Base-by-base conservation (phyloP, 1,284 basidiomycete genomes). In the Stereum hirsutum region DNA sequence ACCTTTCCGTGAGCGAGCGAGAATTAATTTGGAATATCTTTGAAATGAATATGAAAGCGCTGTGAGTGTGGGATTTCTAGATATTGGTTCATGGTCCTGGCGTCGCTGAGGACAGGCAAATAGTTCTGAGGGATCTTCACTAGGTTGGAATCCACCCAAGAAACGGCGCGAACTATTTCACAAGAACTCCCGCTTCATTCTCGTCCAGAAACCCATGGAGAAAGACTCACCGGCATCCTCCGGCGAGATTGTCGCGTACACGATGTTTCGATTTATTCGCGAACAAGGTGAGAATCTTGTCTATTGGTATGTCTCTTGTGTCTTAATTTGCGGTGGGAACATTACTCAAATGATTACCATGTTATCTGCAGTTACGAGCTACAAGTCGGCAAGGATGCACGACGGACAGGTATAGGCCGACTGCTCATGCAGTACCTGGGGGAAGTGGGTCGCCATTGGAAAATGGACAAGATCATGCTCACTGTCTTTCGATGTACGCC, bases 221-320 rank as follows among this genome's bases (percentile, higher is more conserved):
- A 35, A 49, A 28, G 56, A 52, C 7, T 44, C n/a, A n/a, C n/a
- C 48, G 7, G 46, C 45, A 38, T 27, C 40, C 19, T 40, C 49
- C 12, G 33, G 31, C 17, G 12, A 23, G 15, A 45, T 72, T 1
- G 35, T 70, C 14, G 85, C 74, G 1, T 89, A 75, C 52, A 55
- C 66, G 6, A 75, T 76, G 59, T 87, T 88, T 56, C 75, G 84
- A 2, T 89, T 89, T 47, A 85, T 86, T 44, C 56, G 63, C 26
- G 86, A 89, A 50, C 63, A 74, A 5, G 63, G 60, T 11, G 65
- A 75, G 45, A 62, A 76, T 45, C 57, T 83, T 2, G 35, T 84
- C 4, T 89, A 89, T 53, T 86, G 85, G 85, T 84, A 52, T 30
- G n/a, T n/a, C n/a, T n/a, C n/a, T n/a, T n/a, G n/a, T n/a, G n/a